phyloP scores from a whole-genome alignment of 208 protist genomes.

The Angomonas deanei region DNA sequence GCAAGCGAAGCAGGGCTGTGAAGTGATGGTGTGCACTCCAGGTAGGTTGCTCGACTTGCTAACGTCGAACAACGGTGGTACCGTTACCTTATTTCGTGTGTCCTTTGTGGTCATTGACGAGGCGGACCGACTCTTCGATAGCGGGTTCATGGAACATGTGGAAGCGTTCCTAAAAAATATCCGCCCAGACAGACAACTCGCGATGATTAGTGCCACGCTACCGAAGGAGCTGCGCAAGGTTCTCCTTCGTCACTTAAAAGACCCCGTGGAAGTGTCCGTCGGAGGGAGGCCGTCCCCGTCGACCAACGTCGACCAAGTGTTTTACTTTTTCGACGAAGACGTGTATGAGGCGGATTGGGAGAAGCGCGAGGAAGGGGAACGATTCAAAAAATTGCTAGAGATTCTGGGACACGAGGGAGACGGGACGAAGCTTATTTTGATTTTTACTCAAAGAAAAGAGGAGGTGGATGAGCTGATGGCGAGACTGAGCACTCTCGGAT shows the following conservation, averaged over 20 bases:
- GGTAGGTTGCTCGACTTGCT: slow-evolving; percentile 86
- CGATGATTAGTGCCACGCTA: slow-evolving; percentile 92
- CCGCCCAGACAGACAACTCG: slow-evolving; percentile 81
- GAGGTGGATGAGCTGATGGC: slow-evolving; percentile 86
- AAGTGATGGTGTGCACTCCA: slow-evolving; percentile 82
- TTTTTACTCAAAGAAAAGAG: slow-evolving; percentile 90
- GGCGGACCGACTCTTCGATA: slow-evolving; percentile 93
- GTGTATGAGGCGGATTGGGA: slow-evolving; percentile 60
- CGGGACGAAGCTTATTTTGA: slow-evolving; percentile 72
- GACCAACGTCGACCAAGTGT: slow-evolving; percentile 88
- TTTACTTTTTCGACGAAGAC: slow-evolving; percentile 87
- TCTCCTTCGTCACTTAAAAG: slow-evolving; percentile 55
- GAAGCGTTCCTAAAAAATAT: slow-evolving; percentile 86
- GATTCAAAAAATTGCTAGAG: slow-evolving; percentile 81
- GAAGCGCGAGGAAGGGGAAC: slow-evolving; percentile 43
- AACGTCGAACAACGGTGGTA: slow-evolving; percentile 69
- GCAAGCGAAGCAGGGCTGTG: slow-evolving; percentile 49
- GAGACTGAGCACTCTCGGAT: slow-evolving; percentile 65
- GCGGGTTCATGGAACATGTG: slow-evolving; percentile 92
- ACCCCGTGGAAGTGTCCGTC: slow-evolving; percentile 86
- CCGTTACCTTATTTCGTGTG: slow-evolving; percentile 49
- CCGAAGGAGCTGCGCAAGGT: slow-evolving; percentile 78
- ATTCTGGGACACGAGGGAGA: slow-evolving; percentile 80
- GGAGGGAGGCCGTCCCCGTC: slow-evolving; percentile 77
- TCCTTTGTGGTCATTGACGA: slow-evolving; percentile 93